Percentiles rank a stretch among this genome's conserved stretches.
Conservation (phyloP, 164 flowering plant species). For the Aristolochia fimbriata region DNA sequence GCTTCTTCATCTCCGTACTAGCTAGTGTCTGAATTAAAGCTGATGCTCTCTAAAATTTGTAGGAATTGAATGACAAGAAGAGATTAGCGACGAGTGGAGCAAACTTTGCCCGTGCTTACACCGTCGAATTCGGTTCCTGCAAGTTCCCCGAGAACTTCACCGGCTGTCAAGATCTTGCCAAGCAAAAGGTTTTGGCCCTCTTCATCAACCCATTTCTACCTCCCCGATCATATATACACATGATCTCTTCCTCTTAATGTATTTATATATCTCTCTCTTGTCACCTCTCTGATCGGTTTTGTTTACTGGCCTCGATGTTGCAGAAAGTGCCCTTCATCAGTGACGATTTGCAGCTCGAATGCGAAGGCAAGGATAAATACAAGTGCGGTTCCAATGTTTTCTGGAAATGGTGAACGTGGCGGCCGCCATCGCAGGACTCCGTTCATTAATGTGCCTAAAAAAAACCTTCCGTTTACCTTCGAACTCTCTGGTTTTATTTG, state of each 20-base stretch:
- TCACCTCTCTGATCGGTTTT: no score
- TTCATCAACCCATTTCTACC: background rate
- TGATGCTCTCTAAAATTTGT: no score
- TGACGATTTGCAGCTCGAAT: constrained; percentile 75
- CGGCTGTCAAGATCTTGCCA: constrained; percentile 99
- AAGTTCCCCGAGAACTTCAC: constrained; percentile 99
- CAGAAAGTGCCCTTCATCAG: constrained; percentile 86
- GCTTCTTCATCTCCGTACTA: no score
- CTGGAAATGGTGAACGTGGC: constrained; percentile 74
- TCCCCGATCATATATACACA: no score
- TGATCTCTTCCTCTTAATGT: no score
- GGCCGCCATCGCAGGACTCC: no score
- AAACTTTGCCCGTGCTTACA: constrained; percentile 90
- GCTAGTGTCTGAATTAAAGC: no score
- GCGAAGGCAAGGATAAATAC: constrained; percentile 93
- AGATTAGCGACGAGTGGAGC: constrained; percentile 95
- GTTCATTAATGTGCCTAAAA: no score
- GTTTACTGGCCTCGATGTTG: constrained; percentile 14
- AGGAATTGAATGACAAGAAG: constrained; percentile 98
- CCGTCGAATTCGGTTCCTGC: constrained; percentile 89
- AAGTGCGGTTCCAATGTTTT: constrained; percentile 97
- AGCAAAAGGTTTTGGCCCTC: constrained; percentile 56
- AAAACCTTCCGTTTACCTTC: no score
- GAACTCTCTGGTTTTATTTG: no score
- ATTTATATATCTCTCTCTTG: no score